phyloP scores from a whole-genome alignment of 176 grass and related monocot species.

The Cocos nucifera region DNA sequence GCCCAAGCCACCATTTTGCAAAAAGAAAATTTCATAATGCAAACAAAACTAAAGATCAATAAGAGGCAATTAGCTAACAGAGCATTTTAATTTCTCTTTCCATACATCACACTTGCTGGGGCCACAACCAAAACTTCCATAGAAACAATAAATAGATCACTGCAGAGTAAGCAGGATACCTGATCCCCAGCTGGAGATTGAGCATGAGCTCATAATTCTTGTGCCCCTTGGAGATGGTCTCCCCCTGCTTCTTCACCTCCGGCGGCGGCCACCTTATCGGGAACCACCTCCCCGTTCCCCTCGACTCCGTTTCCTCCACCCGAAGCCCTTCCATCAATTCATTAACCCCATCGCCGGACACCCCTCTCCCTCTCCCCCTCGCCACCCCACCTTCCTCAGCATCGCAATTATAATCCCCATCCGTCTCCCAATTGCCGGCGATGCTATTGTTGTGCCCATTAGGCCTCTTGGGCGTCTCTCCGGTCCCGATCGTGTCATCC shows the following conservation, averaged over 20 bases:
- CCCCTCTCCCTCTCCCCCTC: neutral
- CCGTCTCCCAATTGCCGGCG: neutral
- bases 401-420: neutral
- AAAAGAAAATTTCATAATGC: too few species aligned
- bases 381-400: neutral
- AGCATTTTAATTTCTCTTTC: too few species aligned
- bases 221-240: conserved; percentile 86
- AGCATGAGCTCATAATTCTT: conserved; percentile 97
- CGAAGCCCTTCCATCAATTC: neutral
- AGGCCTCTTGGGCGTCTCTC: neutral
- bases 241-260: conserved; percentile 74
- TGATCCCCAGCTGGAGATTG: conserved; percentile 81
- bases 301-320: neutral
- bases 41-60: too few species aligned
- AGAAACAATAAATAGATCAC: neutral
- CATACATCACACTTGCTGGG: too few species aligned
- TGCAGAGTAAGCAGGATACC: conserved; percentile 19
- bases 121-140: too few species aligned
- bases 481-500: neutral
- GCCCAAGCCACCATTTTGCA: too few species aligned
- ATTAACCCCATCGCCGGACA: neutral
- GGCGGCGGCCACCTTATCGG: conserved; percentile 24
- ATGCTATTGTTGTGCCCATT: neutral
- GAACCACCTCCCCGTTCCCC: conserved; percentile 2
- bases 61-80: too few species aligned